A percentile compares a stretch with the other conserved stretches of the same genome.
Conservation (phyloP, 441 rosid genomes). For the Brassica hybrid region DNA sequence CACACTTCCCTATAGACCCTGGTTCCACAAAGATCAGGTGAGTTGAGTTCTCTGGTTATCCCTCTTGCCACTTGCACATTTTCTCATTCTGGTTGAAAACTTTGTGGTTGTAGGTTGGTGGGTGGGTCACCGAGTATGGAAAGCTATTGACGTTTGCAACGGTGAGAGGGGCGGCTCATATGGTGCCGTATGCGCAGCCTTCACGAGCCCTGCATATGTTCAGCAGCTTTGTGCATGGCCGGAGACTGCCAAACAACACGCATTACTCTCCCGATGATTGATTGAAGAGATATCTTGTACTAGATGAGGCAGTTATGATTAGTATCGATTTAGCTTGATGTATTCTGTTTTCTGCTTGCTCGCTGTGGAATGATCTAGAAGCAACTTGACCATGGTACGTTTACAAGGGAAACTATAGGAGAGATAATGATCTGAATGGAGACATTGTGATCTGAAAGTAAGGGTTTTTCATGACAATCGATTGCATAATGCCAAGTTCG, state of each 20-base stretch:
- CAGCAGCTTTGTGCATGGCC: neutral
- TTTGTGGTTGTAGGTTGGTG: neutral
- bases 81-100: neutral
- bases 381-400: too few relatives aligned
- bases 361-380: too few relatives aligned
- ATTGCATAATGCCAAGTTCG: too few relatives aligned
- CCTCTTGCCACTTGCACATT: neutral
- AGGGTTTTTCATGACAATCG: too few relatives aligned
- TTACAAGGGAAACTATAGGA: too few relatives aligned
- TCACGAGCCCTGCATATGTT: neutral
- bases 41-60: neutral
- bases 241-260: neutral
- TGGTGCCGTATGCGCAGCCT: conserved; percentile 3
- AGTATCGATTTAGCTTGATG: too few relatives aligned
- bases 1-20: neutral
- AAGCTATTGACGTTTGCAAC: conserved; percentile 1
- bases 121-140: neutral
- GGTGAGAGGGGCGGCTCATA: neutral
- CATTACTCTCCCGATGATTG: neutral
- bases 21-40: neutral
- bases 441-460: too few relatives aligned
- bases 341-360: too few relatives aligned
- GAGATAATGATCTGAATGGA: too few relatives aligned
- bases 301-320: too few relatives aligned
- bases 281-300: too few relatives aligned